Conservation (phyloP, 1,284 basidiomycete genomes). For the Ustilago nuda region DNA sequence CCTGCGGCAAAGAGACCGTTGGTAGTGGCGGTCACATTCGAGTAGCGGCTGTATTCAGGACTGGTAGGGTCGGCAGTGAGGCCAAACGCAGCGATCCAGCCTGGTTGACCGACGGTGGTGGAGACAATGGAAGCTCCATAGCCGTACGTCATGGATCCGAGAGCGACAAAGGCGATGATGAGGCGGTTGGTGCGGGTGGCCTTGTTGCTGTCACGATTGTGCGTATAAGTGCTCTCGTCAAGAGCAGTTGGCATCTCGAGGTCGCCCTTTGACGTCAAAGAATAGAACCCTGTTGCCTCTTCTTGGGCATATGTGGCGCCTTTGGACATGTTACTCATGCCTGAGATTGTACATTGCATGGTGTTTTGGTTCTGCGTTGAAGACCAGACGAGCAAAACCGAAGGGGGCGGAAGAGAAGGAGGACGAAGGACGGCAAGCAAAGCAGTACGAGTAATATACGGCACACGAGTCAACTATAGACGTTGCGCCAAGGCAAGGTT, state of each 20-base stretch:
- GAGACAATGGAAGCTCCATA: slow-evolving; percentile 2
- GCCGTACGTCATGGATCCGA: slow-evolving; percentile 3
- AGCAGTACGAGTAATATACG: not conserved
- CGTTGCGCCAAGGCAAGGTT: too few relatives aligned
- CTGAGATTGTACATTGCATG: not conserved
- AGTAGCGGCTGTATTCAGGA: slow-evolving; percentile 5
- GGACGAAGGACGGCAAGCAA: not conserved
- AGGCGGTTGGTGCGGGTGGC: slow-evolving; percentile 4
- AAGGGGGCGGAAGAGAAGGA: not conserved
- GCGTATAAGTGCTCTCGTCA: not conserved
- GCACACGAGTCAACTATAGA: not conserved
- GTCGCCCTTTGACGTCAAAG: not conserved
- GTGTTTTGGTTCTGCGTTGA: not conserved
- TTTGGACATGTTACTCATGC: not conserved
- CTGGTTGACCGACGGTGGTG: slow-evolving; percentile 4
- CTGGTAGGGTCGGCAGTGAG: not conserved
- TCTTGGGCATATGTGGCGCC: not conserved
- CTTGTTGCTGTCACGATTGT: slow-evolving; percentile 5
- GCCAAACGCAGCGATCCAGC: slow-evolving; percentile 3
- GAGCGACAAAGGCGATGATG: slow-evolving; percentile 1
- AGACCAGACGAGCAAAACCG: not conserved
- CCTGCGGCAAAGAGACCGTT: slow-evolving; percentile 5
- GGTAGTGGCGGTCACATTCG: not conserved
- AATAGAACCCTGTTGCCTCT: not conserved
- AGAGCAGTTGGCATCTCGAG: not conserved